Base-by-base conservation (phyloP, 257 asterid species). In the Linderniella brevidens region DNA sequence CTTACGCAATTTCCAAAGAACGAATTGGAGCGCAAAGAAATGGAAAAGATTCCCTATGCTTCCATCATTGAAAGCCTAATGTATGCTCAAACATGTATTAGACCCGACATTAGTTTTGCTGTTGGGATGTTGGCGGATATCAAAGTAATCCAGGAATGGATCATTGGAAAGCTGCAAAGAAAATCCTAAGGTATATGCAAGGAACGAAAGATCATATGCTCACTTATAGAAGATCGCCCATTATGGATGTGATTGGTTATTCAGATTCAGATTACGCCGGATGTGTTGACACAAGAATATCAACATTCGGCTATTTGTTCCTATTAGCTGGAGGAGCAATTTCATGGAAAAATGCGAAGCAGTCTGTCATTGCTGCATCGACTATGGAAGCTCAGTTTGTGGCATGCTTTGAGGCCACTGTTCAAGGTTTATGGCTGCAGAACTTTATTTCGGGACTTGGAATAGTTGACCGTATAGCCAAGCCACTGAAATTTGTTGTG, bases 41-140 rank as follows among this genome's bases (percentile, higher is more conserved):
- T 25, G 32, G 32, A 25, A 25, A 3, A 6, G 32, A 25, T 25
- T 25, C 32, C 32, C 6, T 25, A 25, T 38, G 43, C 14, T 1
- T 38, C 43, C 8, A 9, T 38, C 14, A 9, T 38, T 38, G 14
- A 8, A 3, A 38, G 43, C 8, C 14, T 38, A 38, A 38, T 38
- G 43, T 38, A 38, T n/a, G 32, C 14, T 38, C 43, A 38, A 38
- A 38, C 14, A 8, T 38, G 43, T n/a, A 38, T 9, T 11, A 38
- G 43, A 38, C 43, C 43, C 43, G 14, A 38, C 14, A 38, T 38
- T 38, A 38, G 43, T 38, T 38, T 38, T 8, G 43, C 43, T 38
- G 43, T 38, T 9, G 14, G 12, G 14, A 38, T 38, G 43, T n/a
- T 38, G 43, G 43, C 12, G 8, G 43, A 38, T 38, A 38, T 38